Evolutionary conservation across 2,329 filamentous ascomycete genomes (phyloP).

Genomic region (Triangularia setosa): DNA sequence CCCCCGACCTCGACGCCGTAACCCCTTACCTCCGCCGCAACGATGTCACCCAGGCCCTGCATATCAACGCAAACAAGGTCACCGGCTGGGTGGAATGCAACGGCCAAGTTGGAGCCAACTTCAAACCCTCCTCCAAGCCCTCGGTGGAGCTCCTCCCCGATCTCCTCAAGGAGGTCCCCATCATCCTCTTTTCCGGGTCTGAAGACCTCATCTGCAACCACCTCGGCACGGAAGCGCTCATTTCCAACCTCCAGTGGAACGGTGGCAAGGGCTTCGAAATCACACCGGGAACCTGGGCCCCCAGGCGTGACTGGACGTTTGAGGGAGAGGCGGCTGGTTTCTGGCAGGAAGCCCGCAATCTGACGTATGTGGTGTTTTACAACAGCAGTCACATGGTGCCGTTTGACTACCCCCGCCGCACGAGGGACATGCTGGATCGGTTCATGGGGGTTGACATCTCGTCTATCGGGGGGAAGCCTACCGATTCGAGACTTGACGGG

Average conservation of each 20-base stretch:
- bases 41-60: constrained; percentile 77
- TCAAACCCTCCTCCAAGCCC: constrained; percentile 65
- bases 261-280: constrained; percentile 88
- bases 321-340: constrained; percentile 84
- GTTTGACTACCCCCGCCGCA: constrained; percentile 82
- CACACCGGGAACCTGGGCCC: constrained; percentile 81
- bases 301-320: constrained; percentile 90
- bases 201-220: constrained; percentile 98
- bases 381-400: constrained; percentile 98
- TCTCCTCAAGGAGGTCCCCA: constrained; percentile 70
- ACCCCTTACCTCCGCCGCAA: constrained; percentile 77
- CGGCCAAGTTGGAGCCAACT: constrained; percentile 69
- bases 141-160: constrained; percentile 72
- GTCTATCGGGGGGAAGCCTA: constrained; percentile 75
- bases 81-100: constrained; percentile 92
- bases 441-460: constrained; percentile 93
- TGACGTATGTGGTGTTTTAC: constrained; percentile 94
- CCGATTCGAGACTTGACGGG: constrained; percentile 78
- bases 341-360: constrained; percentile 90
- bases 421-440: constrained; percentile 93
- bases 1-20: constrained; percentile 73
- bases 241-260: constrained; percentile 88
- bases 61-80: constrained; percentile 76
- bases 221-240: constrained; percentile 85
- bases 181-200: constrained; percentile 88